Conservation (phyloP, 2,329 filamentous ascomycete genomes). For the Huntiella savannae region DNA sequence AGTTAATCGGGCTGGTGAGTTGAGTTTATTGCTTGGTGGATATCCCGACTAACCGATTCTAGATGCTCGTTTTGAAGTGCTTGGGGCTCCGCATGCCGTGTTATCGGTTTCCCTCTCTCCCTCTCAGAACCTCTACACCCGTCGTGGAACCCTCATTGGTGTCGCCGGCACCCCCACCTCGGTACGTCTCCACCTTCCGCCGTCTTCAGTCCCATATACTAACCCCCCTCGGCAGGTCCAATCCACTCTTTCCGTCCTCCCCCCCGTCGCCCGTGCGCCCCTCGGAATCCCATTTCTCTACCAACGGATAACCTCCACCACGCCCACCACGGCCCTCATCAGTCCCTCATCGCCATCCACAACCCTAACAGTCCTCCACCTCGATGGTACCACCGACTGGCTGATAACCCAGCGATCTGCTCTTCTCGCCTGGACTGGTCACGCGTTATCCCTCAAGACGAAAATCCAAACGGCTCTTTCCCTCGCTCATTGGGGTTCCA, state of each 20-base stretch:
- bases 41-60: background rate
- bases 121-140: slow-evolving; percentile 82
- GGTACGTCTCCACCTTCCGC: slow-evolving; percentile 28
- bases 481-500: slow-evolving; percentile 79
- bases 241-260: slow-evolving; percentile 73
- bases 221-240: slow-evolving; percentile 38
- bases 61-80: slow-evolving; percentile 91
- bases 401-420: slow-evolving; percentile 75
- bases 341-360: slow-evolving; percentile 73
- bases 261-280: slow-evolving; percentile 59
- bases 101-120: slow-evolving; percentile 84
- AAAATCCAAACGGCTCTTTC: slow-evolving; percentile 57
- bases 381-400: slow-evolving; percentile 93
- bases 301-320: slow-evolving; percentile 73
- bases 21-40: background rate
- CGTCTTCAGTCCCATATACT: background rate
- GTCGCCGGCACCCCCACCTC: slow-evolving; percentile 82
- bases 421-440: slow-evolving; percentile 89
- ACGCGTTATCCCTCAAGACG: slow-evolving; percentile 59
- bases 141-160: slow-evolving; percentile 76
- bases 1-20: slow-evolving; percentile 26
- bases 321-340: slow-evolving; percentile 72
- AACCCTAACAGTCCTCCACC: slow-evolving; percentile 69
- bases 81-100: slow-evolving; percentile 81
- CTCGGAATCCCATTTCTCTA: slow-evolving; percentile 90